Base-by-base conservation (phyloP, 2,329 filamentous ascomycete genomes). In the Colletotrichum camelliae region DNA sequence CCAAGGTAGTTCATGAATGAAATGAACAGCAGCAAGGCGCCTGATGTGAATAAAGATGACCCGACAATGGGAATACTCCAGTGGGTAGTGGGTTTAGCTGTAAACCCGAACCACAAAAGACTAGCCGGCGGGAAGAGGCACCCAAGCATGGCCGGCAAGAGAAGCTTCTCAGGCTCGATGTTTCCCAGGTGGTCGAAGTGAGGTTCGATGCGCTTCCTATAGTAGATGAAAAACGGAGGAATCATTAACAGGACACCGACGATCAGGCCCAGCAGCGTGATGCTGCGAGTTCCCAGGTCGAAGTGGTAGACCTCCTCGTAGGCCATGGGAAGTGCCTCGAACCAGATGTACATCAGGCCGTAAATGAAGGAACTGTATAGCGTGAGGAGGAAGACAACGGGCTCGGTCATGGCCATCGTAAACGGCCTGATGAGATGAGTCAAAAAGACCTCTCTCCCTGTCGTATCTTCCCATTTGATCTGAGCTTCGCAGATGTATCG, bases 301-400 rank as follows among this genome's bases (percentile, higher is more conserved):
- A 76, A 80, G 6, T 77, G 77, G 37, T 81, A 81, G 4, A 77
- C 35, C 2, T 55, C 15, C 8, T 24, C 24, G 12, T 74, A 76
- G 2, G 62, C 72, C 9, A 62, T 10, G 3, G 74, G 74, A 4
- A 76, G 18, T 10, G 60, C 21, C 61, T 76, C 74, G 39, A 76
- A 76, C 71, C 71, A 76, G 18, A 75, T 75, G 39, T 76, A 76
- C 71, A 76, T 74, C n/a, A 76, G 13, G 8, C 71, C 71, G 27
- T 76, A 76, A 1, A 57, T 55, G 31, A 76, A 70, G 4, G 74
- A 66, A 16, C 31, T 71, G 62, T 76, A 75, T 10, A 64, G 7
- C n/a, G 15, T 61, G 29, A 75, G 67, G 12, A 71, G 57, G n/a
- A 75, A 76, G 52, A 76, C 67, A 16, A 57, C 52, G 1, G 74